A percentile compares a stretch with the other conserved stretches of the same genome.
Conservation (phyloP, 2,329 filamentous ascomycete species). For the Nemania sp. region DNA sequence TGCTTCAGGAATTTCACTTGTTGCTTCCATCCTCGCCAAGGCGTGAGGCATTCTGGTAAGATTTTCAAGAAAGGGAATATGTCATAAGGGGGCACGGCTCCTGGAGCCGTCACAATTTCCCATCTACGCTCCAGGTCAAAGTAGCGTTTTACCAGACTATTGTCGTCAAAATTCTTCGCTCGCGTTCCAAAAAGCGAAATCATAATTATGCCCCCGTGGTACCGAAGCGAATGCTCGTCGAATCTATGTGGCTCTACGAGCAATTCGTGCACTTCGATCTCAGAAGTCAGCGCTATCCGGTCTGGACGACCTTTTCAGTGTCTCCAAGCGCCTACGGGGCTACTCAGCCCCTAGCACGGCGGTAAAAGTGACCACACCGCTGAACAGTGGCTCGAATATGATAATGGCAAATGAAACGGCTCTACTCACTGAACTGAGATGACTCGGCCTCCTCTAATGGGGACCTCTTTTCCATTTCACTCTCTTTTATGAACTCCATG, state of each 20-base stretch:
- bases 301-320: too few species aligned
- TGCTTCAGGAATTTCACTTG: conserved; percentile 13
- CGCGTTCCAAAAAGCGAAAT: conserved; percentile 29
- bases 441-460: conserved; percentile 32
- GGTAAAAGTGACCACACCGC: background rate
- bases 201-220: conserved; percentile 29
- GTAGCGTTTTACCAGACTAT: conserved; percentile 20
- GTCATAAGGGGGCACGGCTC: conserved; percentile 27
- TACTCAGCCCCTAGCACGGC: background rate
- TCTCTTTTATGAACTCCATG: conserved; percentile 27
- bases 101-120: conserved; percentile 18
- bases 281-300: background rate
- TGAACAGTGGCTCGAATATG: background rate
- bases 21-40: conserved; percentile 31
- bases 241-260: conserved; percentile 19
- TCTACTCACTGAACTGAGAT: conserved; percentile 26
- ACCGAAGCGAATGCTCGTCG: conserved; percentile 24
- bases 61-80: conserved; percentile 31
- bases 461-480: conserved; percentile 21
- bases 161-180: conserved; percentile 13
- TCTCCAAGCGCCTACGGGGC: background rate
- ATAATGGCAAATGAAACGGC: background rate
- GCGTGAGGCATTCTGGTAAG: conserved; percentile 31
- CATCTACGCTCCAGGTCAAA: conserved; percentile 29
- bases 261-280: conserved; percentile 28